Conservation (phyloP, 2,329 filamentous ascomycete genomes). For the Xylariomycetidae sp. region DNA sequence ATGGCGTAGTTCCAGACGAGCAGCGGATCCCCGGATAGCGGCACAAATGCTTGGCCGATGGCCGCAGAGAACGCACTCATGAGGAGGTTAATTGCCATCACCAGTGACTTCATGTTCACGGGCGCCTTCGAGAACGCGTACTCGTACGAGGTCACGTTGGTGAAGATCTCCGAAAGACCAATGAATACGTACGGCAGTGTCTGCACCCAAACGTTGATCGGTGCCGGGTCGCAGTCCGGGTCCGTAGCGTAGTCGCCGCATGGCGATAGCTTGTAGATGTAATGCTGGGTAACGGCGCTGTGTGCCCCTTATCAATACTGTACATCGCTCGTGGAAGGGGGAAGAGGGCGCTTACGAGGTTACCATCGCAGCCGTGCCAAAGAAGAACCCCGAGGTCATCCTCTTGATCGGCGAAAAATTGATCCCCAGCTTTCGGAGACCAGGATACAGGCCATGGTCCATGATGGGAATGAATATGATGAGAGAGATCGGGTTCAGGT, state of each 20-base stretch:
- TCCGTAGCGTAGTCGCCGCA: conserved; percentile 49
- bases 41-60: conserved; percentile 55
- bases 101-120: conserved; percentile 64
- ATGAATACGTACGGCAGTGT: conserved; percentile 40
- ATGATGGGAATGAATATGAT: conserved; percentile 68
- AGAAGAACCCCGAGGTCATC: conserved; percentile 63
- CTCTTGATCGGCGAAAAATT: conserved; percentile 68
- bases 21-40: conserved; percentile 53
- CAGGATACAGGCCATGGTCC: conserved; percentile 60
- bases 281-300: conserved; percentile 47
- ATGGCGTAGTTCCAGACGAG: conserved; percentile 60
- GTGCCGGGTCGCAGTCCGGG: conserved; percentile 17
- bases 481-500: conserved; percentile 67
- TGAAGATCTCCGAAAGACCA: conserved; percentile 40
- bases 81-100: conserved; percentile 55
- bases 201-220: conserved; percentile 55
- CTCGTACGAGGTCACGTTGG: conserved; percentile 33
- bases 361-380: conserved; percentile 57
- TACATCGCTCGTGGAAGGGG: background rate
- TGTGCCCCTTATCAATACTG: background rate
- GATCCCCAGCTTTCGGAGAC: conserved; percentile 55
- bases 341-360: conserved; percentile 30
- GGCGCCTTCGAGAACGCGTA: conserved; percentile 71
- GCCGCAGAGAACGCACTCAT: conserved; percentile 62
- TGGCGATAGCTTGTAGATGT: conserved; percentile 55